Percentiles rank a stretch among this genome's conserved stretches.
Evolutionary conservation across 495 filamentous ascomycete species (phyloP).

Genomic region (Hypomontagnella monticulosa): DNA sequence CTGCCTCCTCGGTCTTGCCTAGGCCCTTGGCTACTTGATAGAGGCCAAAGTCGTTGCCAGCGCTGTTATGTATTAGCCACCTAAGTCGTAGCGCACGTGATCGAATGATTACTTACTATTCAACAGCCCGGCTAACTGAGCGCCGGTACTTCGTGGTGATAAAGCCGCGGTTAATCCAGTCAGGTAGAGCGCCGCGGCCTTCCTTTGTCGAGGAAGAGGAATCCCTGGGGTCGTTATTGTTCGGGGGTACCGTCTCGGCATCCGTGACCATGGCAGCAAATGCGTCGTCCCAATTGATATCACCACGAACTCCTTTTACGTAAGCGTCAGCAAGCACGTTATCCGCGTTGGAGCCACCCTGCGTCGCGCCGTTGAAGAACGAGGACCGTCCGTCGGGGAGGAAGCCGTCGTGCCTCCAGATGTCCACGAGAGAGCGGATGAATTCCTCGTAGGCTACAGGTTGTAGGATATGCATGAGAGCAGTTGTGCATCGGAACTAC

Average conservation of each 20-base stretch:
- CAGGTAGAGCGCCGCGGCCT: conserved; percentile 74
- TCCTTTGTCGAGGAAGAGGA: conserved; percentile 72
- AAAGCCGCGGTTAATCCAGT: conserved; percentile 71
- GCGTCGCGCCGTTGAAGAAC: conserved; percentile 75
- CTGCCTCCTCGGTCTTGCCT: conserved; percentile 59
- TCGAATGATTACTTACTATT: conserved; percentile 59
- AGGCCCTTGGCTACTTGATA: conserved; percentile 68
- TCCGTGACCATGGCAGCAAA: conserved; percentile 76
- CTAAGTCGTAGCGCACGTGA: neutral
- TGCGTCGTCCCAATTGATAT: conserved; percentile 75
- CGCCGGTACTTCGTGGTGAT: conserved; percentile 71
- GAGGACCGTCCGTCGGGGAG: conserved; percentile 72
- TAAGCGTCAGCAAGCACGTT: conserved; percentile 80
- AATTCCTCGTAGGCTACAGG: conserved; percentile 71
- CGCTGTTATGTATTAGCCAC: conserved; percentile 28
- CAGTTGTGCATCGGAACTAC: conserved; percentile 68
- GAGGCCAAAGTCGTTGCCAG: conserved; percentile 74
- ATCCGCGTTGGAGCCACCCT: conserved; percentile 79
- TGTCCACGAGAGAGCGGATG: conserved; percentile 75
- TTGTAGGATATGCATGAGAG: conserved; percentile 72
- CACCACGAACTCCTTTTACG: conserved; percentile 71
- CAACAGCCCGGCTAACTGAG: conserved; percentile 71
- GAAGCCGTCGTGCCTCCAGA: conserved; percentile 73
- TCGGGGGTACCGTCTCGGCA: conserved; percentile 68
- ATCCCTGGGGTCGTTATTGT: conserved; percentile 69